Evolutionary conservation across 2,329 filamentous ascomycete species (phyloP), one percentile per base, ranked within the genome.

Genomic region (Xylariaceae sp.): DNA sequence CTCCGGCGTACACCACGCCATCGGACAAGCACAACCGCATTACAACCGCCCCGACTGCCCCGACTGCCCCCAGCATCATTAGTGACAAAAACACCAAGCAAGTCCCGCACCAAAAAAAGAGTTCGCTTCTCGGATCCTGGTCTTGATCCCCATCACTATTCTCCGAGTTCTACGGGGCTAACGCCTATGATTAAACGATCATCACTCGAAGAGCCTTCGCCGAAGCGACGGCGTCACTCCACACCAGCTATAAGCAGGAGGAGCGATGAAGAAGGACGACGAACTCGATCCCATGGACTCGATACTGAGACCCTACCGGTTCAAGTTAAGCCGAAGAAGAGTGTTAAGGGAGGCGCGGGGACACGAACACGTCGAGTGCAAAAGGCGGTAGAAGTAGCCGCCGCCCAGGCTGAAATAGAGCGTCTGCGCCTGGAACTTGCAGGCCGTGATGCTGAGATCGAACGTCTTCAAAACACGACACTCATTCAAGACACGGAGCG

Each of bases 121-220:
- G 77, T 82, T 19, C 75, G 79, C 29, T 81, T 82, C 63, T 83
- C 80, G 0, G 78, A 82, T 33, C 77, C 77, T 7, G 77, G 75
- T 0, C 67, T 69, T 1, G 58, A 65, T 0, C 48, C 64, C 29
- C 44, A 52, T 14, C 49, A 57, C 4, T 40, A 48, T 35, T 46
- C 47, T 17, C 43, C 48, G 4, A 55, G 55, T 8, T 68, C 72
- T 2, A 80, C 74, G 1, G 79, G 80, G 2, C 62, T 83, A 22
- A 83, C 80, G 1, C 80, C 80, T 1, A 76, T 81, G 65, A 65
- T 83, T 35, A 68, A 69, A 29, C 73, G 77, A 17, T 70, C 79
- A 0, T 70, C 70, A 1, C 67, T 82, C 6, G 47, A 49, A 12
- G 39, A 56, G 51, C 53, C 58, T 62, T 59, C 45, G 53, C 63